Base-by-base conservation (phyloP, 768 basidiomycete genomes). In the Mycena latifolia region DNA sequence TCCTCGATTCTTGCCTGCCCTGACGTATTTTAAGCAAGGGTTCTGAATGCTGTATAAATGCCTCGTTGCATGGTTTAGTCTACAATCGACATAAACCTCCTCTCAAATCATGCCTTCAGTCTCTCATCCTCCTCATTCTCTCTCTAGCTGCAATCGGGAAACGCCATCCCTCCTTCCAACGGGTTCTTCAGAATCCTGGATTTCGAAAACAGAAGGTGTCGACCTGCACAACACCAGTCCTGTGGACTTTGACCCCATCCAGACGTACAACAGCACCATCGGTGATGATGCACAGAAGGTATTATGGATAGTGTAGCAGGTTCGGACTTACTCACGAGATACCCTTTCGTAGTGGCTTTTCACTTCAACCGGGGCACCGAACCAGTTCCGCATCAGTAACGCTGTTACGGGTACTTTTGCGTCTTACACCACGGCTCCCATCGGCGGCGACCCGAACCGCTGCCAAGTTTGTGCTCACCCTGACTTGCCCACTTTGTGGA, bases 361-460 rank as follows among this genome's bases (percentile, higher is more conserved):
- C 3, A 43, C 7, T 22, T 14, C 41, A 11, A 43, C 41, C 4
- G 41, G 41, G 4, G 41, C 11, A 14, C 37, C 17, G 20, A 43
- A 43, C 27, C 55, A 43, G 25, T 55, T 43, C 27, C 15, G 25
- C 25, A 55, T 55, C 27, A 55, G 55, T 41, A 55, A 55, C 11
- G 55, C 55, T 24, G 18, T 6, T 2, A 9, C 54, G 17, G 37
- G 37, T 24, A 43, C 55, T 10, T 55, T 55, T 25, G 39, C 27
- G 27, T 55, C 55, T 12, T 45, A 55, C 28, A 55, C 55, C 41
- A 55, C 55, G 0, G 55, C 55, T 20, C 27, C 41, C 55, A 28
- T 55, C 25, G 55, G 20, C 1, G 41, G 20, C 39, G 55, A 55
- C 14, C 41, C 55, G 18, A 20, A 27, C 11, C 55, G 41, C 22